Percentiles rank a stretch among this genome's conserved stretches.
Conservation (phyloP, 805 yeast species). For the Ogataea zsoltii region DNA sequence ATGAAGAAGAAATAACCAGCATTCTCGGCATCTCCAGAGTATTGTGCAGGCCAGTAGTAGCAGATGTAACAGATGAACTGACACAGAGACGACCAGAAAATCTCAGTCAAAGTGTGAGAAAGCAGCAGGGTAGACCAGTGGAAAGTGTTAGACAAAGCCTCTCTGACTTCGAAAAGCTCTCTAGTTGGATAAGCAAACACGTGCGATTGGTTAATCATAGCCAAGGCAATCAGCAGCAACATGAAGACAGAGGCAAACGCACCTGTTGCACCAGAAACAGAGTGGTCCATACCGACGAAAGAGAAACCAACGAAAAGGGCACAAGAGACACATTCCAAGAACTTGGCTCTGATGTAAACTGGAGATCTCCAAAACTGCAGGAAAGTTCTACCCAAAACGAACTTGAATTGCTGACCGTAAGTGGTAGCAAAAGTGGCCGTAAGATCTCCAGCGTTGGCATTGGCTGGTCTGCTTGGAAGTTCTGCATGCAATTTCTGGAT, state of each 20-base stretch:
- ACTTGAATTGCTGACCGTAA: slow-evolving; percentile 39
- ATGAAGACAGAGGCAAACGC: slow-evolving; percentile 53
- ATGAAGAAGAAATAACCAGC: slow-evolving; percentile 37
- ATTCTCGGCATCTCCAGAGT: slow-evolving; percentile 52
- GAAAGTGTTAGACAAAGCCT: slow-evolving; percentile 67
- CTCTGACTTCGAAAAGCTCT: slow-evolving; percentile 68
- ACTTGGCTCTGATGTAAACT: slow-evolving; percentile 50
- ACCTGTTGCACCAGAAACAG: slow-evolving; percentile 57
- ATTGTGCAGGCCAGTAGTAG: slow-evolving; percentile 45
- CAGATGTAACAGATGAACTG: slow-evolving; percentile 51
- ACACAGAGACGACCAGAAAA: slow-evolving; percentile 56
- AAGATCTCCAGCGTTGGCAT: slow-evolving; percentile 27
- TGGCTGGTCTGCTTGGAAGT: slow-evolving; percentile 29
- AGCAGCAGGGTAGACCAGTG: slow-evolving; percentile 64
- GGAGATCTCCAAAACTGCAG: slow-evolving; percentile 53
- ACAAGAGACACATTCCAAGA: slow-evolving; percentile 43
- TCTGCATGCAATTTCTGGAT: slow-evolving; percentile 34
- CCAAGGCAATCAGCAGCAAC: slow-evolving; percentile 59
- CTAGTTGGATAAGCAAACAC: slow-evolving; percentile 57
- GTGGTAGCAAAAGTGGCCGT: slow-evolving; percentile 45
- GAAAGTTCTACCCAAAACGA: slow-evolving; percentile 40
- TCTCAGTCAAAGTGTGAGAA: slow-evolving; percentile 55
- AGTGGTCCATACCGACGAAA: slow-evolving; percentile 56
- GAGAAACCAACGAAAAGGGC: slow-evolving; percentile 54
- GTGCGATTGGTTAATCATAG: slow-evolving; percentile 65